Conservation (phyloP, 1,284 basidiomycete species). For the Malassezia furfur region DNA sequence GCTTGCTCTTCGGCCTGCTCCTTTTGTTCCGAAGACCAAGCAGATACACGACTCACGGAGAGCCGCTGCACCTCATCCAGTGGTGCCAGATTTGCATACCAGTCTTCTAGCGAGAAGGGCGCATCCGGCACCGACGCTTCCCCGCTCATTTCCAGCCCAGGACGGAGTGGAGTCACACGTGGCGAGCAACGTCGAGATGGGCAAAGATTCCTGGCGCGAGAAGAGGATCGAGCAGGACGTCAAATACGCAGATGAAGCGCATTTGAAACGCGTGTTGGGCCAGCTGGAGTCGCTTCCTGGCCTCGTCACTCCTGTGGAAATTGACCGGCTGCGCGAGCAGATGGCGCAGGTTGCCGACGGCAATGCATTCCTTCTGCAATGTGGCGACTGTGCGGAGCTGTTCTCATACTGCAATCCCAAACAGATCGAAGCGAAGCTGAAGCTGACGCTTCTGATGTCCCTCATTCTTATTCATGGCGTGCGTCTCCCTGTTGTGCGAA, state of each 20-base stretch:
- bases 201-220: conserved; percentile 27
- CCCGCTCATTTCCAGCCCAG: neutral
- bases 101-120: conserved; percentile 12
- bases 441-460: conserved; percentile 86
- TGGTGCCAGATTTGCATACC: conserved; percentile 13
- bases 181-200: neutral
- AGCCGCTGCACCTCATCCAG: conserved; percentile 11
- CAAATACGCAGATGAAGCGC: conserved; percentile 26
- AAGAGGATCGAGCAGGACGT: conserved; percentile 42
- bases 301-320: conserved; percentile 38
- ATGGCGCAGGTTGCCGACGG: conserved; percentile 38
- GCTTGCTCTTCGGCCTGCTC: neutral
- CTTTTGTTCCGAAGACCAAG: neutral
- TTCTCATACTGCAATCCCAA: conserved; percentile 60
- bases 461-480: conserved; percentile 89
- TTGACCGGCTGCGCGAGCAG: conserved; percentile 38
- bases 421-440: conserved; percentile 87
- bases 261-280: conserved; percentile 25
- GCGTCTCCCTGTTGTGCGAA: conserved; percentile 51
- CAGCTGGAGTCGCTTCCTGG: conserved; percentile 39
- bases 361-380: conserved; percentile 79
- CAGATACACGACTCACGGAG: conserved; percentile 13
- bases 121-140: neutral
- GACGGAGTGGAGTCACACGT: neutral
- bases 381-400: conserved; percentile 81